Percentiles rank a stretch among this genome's conserved stretches.
Conservation (phyloP, 2,329 filamentous ascomycete species). For the Cercospora brassicicola region DNA sequence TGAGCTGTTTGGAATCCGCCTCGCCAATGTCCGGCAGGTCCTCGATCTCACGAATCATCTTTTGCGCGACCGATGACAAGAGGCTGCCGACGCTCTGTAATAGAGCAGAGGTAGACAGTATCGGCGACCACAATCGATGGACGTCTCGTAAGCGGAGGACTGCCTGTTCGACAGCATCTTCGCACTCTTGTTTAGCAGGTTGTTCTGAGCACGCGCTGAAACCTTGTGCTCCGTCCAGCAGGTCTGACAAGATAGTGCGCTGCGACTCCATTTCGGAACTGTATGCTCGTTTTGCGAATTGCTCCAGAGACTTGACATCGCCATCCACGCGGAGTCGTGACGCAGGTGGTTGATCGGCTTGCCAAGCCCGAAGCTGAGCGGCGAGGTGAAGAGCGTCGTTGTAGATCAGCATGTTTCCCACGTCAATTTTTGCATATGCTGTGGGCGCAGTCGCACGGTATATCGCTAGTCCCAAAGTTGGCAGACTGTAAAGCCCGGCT, state of each 20-base stretch:
- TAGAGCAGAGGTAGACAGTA: conserved; percentile 60
- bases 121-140: conserved; percentile 57
- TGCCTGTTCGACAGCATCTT: conserved; percentile 59
- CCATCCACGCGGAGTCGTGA: conserved; percentile 50
- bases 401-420: conserved; percentile 64
- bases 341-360: conserved; percentile 46
- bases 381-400: conserved; percentile 63
- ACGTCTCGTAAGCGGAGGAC: conserved; percentile 60
- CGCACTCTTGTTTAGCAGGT: conserved; percentile 61
- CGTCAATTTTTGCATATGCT: conserved; percentile 64
- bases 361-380: conserved; percentile 53
- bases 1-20: conserved; percentile 61
- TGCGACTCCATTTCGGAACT: conserved; percentile 65
- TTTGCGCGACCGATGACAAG: conserved; percentile 57
- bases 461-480: conserved; percentile 72
- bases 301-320: conserved; percentile 58
- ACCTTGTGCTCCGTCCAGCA: conserved; percentile 63
- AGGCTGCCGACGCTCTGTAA: conserved; percentile 63
- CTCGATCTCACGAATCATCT: conserved; percentile 62
- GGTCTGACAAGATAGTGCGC: conserved; percentile 61
- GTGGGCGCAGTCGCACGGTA: conserved; percentile 75
- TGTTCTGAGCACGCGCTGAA: conserved; percentile 60
- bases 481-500: conserved; percentile 68
- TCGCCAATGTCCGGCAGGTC: conserved; percentile 65
- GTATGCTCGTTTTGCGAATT: conserved; percentile 62